Percentiles rank a stretch among this genome's conserved stretches.
phyloP scores from a whole-genome alignment of 1,139 yeast genomes.

The Geotrichum restrictum region DNA sequence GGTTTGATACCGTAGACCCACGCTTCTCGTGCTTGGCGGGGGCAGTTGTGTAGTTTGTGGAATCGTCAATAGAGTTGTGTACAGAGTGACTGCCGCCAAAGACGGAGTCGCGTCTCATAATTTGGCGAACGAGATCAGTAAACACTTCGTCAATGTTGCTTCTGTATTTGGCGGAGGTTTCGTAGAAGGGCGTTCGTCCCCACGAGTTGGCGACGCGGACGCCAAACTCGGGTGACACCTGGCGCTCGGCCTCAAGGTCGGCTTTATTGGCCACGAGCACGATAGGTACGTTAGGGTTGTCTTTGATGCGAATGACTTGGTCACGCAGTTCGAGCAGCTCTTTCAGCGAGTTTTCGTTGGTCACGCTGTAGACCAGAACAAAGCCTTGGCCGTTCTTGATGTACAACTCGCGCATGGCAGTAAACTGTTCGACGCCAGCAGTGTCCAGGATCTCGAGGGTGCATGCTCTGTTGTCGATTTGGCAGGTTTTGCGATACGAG shows the following conservation, averaged over 20 bases:
- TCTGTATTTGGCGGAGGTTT: conserved; percentile 81
- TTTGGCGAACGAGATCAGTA: conserved; percentile 77
- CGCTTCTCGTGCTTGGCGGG: conserved; percentile 1
- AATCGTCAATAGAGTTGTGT: conserved; percentile 1
- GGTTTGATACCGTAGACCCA: conserved; percentile 1
- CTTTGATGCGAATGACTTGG: conserved; percentile 89
- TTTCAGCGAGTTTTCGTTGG: conserved; percentile 74
- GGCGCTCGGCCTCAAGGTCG: conserved; percentile 74
- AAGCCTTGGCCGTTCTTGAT: conserved; percentile 47
- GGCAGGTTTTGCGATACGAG: conserved; percentile 42
- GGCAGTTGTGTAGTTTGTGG: neutral
- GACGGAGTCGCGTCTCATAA: conserved; percentile 38
- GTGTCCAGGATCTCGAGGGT: conserved; percentile 46
- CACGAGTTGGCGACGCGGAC: conserved; percentile 75
- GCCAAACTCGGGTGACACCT: conserved; percentile 34
- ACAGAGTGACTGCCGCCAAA: conserved; percentile 18
- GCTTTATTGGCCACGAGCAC: conserved; percentile 47
- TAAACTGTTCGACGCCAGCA: conserved; percentile 48
- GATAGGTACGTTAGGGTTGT: conserved; percentile 41
- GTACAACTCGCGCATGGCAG: conserved; percentile 63
- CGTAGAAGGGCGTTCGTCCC: conserved; percentile 76
- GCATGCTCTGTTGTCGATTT: conserved; percentile 41
- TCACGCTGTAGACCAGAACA: conserved; percentile 70
- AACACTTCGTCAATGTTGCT: conserved; percentile 87
- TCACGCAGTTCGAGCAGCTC: conserved; percentile 78